These are phyloP conservation scores for Lepiota venenata DNA, from an alignment of 768 basidiomycete species.

Conservation along the genomic window DNA sequence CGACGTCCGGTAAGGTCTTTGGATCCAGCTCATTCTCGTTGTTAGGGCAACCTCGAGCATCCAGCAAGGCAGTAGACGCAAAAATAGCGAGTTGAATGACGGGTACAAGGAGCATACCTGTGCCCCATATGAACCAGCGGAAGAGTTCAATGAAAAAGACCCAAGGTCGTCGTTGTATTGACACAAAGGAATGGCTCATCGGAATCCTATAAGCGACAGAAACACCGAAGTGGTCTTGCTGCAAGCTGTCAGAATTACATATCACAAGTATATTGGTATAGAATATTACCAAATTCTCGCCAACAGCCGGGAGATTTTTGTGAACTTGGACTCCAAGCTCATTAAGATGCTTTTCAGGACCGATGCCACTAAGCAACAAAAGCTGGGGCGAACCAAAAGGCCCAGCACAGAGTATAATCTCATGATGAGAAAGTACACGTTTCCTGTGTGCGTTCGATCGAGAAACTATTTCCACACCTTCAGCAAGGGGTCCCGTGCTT, in stretches of 20 bases:
- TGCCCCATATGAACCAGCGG: conserved; percentile 29
- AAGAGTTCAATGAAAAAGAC: conserved; percentile 26
- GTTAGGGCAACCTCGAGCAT: conserved; percentile 10
- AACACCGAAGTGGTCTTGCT: conserved; percentile 38
- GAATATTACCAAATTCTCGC: conserved; percentile 51
- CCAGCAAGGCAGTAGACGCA: conserved; percentile 23
- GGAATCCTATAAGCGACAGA: conserved; percentile 29
- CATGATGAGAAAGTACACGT: conserved; percentile 46
- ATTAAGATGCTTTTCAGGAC: conserved; percentile 58
- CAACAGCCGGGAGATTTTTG: conserved; percentile 70
- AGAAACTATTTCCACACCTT: conserved; percentile 56
- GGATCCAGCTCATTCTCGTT: conserved; percentile 18
- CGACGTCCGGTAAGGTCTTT: conserved; percentile 33
- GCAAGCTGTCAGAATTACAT: not conserved
- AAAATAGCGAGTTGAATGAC: conserved; percentile 30
- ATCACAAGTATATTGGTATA: too few relatives aligned
- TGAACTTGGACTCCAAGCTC: conserved; percentile 51
- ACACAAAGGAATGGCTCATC: conserved; percentile 26
- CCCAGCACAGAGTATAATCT: conserved; percentile 48
- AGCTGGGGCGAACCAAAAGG: conserved; percentile 61
- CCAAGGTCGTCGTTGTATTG: conserved; percentile 22
- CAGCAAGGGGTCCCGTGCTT: conserved; percentile 38
- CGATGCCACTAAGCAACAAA: conserved; percentile 76
- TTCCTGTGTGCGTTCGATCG: conserved; percentile 33
- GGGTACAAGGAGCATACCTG: conserved; percentile 28